Conservation (phyloP, 225 moss, liverwort and hornwort genomes). For the Anthoceros angustus region DNA sequence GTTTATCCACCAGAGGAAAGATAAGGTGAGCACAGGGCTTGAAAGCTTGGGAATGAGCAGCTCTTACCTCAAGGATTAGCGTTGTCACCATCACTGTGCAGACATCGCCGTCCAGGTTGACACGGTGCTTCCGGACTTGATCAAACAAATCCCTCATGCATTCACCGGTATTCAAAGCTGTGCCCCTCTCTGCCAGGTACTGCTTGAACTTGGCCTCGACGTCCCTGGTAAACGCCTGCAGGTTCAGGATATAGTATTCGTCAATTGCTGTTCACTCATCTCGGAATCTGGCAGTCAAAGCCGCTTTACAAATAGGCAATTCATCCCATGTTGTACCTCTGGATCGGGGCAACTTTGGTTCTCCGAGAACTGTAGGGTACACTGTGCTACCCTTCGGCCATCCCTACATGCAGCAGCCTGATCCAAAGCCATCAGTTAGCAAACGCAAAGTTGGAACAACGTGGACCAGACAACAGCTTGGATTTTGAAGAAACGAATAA, state of each 20-base stretch:
- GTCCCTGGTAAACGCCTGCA: slow-evolving; percentile 57
- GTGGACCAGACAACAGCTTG: not conserved
- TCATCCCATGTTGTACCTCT: slow-evolving; percentile 26
- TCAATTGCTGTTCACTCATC: slow-evolving; percentile 6
- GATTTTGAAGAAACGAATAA: not conserved
- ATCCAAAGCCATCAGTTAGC: not conserved
- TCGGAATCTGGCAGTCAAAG: not conserved
- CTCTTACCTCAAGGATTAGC: slow-evolving; percentile 54
- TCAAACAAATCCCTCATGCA: slow-evolving; percentile 85
- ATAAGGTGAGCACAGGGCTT: not conserved
- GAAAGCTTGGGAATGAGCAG: not conserved
- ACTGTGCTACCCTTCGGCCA: slow-evolving; percentile 51
- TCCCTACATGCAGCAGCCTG: slow-evolving; percentile 73
- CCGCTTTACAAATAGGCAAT: not conserved
- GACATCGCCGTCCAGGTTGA: slow-evolving; percentile 79
- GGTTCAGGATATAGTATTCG: slow-evolving; percentile 6
- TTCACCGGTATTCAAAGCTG: slow-evolving; percentile 61
- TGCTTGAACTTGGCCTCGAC: slow-evolving; percentile 80
- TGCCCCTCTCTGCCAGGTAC: slow-evolving; percentile 56
- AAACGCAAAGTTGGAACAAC: not conserved
- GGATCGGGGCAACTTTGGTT: slow-evolving; percentile 86
- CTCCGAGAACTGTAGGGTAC: slow-evolving; percentile 60
- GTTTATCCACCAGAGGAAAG: not conserved
- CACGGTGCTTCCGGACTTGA: slow-evolving; percentile 74
- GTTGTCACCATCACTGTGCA: slow-evolving; percentile 98